These are phyloP conservation scores for Teunomyces stri DNA, from an alignment of 805 yeast genomes.

Conservation along the genomic window DNA sequence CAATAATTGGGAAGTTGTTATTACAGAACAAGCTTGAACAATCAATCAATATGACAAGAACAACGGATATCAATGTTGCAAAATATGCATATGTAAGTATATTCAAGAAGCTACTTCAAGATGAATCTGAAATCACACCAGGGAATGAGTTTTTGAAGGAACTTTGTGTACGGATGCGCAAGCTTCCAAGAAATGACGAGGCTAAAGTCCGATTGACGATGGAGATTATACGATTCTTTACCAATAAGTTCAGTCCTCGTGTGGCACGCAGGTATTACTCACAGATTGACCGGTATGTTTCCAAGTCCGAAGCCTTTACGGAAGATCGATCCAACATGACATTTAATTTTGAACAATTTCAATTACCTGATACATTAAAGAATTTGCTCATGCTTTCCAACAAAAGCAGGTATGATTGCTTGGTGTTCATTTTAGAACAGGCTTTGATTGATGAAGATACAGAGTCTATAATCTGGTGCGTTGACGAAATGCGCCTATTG, in stretches of 20 bases:
- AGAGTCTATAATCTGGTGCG: constrained; percentile 26
- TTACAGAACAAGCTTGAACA: constrained; percentile 22
- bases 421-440: constrained; percentile 19
- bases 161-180: constrained; percentile 9
- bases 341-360: constrained; percentile 18
- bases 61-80: constrained; percentile 19
- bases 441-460: constrained; percentile 25
- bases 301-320: constrained; percentile 1
- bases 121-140: not conserved
- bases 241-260: constrained; percentile 17
- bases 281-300: constrained; percentile 8
- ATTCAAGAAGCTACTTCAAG: constrained; percentile 11
- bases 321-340: not conserved
- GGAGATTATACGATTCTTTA: constrained; percentile 16
- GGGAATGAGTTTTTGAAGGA: constrained; percentile 9
- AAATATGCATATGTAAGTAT: constrained; percentile 25
- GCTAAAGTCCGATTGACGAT: constrained; percentile 15
- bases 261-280: constrained; percentile 18
- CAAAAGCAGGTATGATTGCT: constrained; percentile 15
- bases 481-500: constrained; percentile 26
- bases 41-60: constrained; percentile 21
- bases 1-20: constrained; percentile 25
- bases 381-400: constrained; percentile 14
- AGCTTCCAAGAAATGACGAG: constrained; percentile 14
- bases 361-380: constrained; percentile 17